Conservation (phyloP, 106 monocot genomes). For the Narthecium ossifragum region DNA sequence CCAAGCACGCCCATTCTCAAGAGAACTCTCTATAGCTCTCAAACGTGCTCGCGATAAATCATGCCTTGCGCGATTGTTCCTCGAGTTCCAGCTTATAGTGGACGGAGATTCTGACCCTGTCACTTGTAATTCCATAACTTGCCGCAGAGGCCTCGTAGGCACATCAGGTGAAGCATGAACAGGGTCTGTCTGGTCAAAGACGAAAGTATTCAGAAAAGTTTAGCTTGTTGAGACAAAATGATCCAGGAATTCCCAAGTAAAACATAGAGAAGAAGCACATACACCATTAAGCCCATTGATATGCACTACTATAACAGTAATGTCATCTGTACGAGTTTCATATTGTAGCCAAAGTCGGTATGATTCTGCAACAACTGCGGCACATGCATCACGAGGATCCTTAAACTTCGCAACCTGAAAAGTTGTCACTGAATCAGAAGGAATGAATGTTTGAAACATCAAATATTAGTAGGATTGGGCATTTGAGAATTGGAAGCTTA, state of each 20-base stretch:
- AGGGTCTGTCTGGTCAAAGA: conserved; percentile 35
- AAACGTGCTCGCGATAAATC: conserved; percentile 74
- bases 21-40: conserved; percentile 84
- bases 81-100: conserved; percentile 28
- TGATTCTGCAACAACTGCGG: conserved; percentile 94
- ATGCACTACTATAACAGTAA: conserved; percentile 94
- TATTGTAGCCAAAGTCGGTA: conserved; percentile 97
- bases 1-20: conserved; percentile 81
- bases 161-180: conserved; percentile 19
- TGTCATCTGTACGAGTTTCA: conserved; percentile 99
- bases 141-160: conserved; percentile 25
- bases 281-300: conserved; percentile 79
- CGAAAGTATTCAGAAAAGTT: background rate
- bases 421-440: too few relatives aligned
- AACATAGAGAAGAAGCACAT: conserved; percentile 21
- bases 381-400: conserved; percentile 98
- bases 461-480: too few relatives aligned
- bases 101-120: conserved; percentile 62
- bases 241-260: conserved; percentile 1
- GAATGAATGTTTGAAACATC: too few relatives aligned
- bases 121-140: conserved; percentile 52
- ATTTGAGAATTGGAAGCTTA: too few relatives aligned
- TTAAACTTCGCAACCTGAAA: conserved; percentile 87
- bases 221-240: background rate
- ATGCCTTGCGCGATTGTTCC: conserved; percentile 57